phyloP scores from a whole-genome alignment of 1,139 yeast species.

The Petasospora fabianii region DNA sequence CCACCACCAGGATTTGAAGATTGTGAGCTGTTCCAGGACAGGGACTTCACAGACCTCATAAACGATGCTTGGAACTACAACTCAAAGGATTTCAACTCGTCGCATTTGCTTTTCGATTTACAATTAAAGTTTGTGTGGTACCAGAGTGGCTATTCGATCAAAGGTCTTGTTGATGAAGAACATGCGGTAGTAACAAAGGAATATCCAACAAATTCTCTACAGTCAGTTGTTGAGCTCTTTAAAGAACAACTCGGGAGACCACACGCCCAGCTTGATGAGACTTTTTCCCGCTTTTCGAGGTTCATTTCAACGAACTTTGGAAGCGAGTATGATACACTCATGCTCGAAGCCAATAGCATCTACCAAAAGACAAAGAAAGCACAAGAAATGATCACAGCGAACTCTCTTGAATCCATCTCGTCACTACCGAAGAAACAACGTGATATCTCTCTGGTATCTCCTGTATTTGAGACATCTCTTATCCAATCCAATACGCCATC shows the following conservation, averaged over 20 bases:
- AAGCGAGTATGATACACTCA: constrained; percentile 31
- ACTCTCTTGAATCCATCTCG: constrained; percentile 24
- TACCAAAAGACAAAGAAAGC: constrained; percentile 30
- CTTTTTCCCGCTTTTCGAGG: constrained; percentile 36
- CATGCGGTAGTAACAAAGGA: constrained; percentile 6
- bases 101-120: constrained; percentile 1
- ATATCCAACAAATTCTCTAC: no score
- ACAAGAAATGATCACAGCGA: constrained; percentile 27
- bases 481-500: not conserved
- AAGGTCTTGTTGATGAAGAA: constrained; percentile 10
- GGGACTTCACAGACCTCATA: constrained; percentile 2
- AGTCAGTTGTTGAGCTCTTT: constrained; percentile 22
- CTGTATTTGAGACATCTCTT: constrained; percentile 14
- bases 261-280: constrained; percentile 35
- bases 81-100: no score
- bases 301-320: constrained; percentile 33
- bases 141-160: constrained; percentile 4
- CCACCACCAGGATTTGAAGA: constrained; percentile 6
- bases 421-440: constrained; percentile 15
- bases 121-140: constrained; percentile 1
- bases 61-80: not conserved
- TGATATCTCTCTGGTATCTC: constrained; percentile 2
- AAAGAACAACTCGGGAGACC: constrained; percentile 35
- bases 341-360: constrained; percentile 34
- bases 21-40: constrained; percentile 3